Evolutionary conservation across 2,329 filamentous ascomycete species (phyloP).

Genomic region (Fusarium sp.): DNA sequence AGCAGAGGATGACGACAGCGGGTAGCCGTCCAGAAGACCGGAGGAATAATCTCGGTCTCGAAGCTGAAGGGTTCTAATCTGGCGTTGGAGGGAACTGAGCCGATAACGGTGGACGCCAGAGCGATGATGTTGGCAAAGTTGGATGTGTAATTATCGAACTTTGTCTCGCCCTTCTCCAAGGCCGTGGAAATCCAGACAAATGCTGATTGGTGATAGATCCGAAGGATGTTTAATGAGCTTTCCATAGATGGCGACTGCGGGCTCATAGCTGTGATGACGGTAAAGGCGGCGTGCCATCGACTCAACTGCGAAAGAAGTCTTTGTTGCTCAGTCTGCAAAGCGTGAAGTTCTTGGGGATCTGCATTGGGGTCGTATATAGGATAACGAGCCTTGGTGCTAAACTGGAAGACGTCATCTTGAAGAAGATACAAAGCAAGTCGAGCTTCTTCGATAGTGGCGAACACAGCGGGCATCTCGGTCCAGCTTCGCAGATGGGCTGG

Average conservation of each 20-base stretch:
- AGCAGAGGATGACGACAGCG: constrained; percentile 60
- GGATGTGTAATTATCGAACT: constrained; percentile 53
- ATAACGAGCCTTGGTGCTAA: constrained; percentile 49
- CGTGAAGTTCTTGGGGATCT: constrained; percentile 42
- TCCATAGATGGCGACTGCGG: constrained; percentile 29
- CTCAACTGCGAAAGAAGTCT: constrained; percentile 49
- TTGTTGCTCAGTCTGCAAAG: constrained; percentile 52
- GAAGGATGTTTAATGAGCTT: constrained; percentile 49
- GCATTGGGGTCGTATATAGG: constrained; percentile 48
- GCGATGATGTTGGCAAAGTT: constrained; percentile 57
- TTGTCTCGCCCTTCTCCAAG: constrained; percentile 50
- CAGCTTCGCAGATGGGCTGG: constrained; percentile 53
- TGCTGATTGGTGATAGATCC: constrained; percentile 55
- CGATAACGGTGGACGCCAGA: constrained; percentile 50
- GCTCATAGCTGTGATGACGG: constrained; percentile 47
- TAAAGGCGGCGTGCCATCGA: constrained; percentile 52
- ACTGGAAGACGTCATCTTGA: constrained; percentile 57
- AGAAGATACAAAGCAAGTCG: constrained; percentile 54
- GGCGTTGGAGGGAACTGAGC: constrained; percentile 20
- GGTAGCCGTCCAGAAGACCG: constrained; percentile 57
- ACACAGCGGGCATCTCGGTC: constrained; percentile 51
- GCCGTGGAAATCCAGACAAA: constrained; percentile 53
- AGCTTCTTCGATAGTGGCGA: constrained; percentile 53
- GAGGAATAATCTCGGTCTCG: constrained; percentile 58
- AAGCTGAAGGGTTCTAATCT: constrained; percentile 55